Evolutionary conservation across 169 alveolate genomes (phyloP), one percentile per base, ranked within the genome.

Genomic region (Theileria orientalis): DNA sequence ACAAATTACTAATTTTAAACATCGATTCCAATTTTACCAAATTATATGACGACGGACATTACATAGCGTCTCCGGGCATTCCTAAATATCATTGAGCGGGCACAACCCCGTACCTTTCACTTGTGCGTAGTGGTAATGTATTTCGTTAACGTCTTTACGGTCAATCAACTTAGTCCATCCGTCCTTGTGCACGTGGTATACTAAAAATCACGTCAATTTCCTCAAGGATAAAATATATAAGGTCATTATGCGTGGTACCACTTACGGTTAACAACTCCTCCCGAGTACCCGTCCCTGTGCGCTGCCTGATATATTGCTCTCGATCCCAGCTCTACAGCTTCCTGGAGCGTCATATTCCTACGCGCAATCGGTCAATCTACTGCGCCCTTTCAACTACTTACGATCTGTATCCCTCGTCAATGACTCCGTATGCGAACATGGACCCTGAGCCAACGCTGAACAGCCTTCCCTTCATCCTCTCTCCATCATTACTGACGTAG

Each of bases 251-350:
- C n/a, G n/a, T n/a, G n/a, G n/a, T n/a, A n/a, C n/a, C 19, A 23
- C 59, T 33, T 37, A 63, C 72, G 29, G 61, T 79, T 93, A 62
- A 96, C 99, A 73, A 92, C 95, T 57, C 99, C 99, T 33, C 99
- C 99, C 25, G 99, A 96, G 69, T 96, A 99, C 35, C 99, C 99
- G 84, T 98, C 99, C 82, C 99, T 94, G 83, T 95, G 98, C 16
- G 99, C 97, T 7, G 99, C 99, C 69, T 95, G 98, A 75, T 96
- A 95, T 77, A 98, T 98, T 23, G 99, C 99, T 69, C 98, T 92
- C 42, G 94, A 93, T 52, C 98, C 99, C 27, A 98, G 94, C 66
- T 95, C 98, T 33, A 97, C 98, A 0, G 99, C 99, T 72, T 98
- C 98, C 21, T 95, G 96, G 16, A 96, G 89, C 30, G 96, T 86